Evolutionary conservation across 805 yeast species (phyloP).

Genomic region (Blastobotrys muscicola): DNA sequence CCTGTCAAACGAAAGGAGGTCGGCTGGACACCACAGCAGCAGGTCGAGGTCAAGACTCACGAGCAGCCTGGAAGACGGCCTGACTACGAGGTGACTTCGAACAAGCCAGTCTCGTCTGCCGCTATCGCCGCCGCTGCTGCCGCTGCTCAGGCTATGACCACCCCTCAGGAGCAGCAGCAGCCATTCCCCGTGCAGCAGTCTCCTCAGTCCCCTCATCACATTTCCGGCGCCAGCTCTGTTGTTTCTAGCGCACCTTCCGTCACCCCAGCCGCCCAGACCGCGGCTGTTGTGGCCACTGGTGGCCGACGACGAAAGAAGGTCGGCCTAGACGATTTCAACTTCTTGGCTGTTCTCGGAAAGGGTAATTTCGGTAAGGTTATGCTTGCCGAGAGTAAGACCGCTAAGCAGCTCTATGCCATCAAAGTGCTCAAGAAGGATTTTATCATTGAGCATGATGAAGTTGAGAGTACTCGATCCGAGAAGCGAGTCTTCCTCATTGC

Average conservation of each 20-base stretch:
- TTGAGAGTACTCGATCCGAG: constrained; percentile 89
- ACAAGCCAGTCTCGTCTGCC: not conserved
- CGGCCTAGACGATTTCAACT: constrained; percentile 91
- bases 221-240: too few species aligned
- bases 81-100: too few species aligned
- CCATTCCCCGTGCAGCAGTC: constrained; percentile 3
- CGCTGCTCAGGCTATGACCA: not conserved
- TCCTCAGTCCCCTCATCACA: constrained; percentile 1
- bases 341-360: constrained; percentile 90
- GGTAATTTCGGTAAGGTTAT: constrained; percentile 98
- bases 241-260: not conserved
- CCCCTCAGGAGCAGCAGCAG: constrained; percentile 1
- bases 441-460: constrained; percentile 91
- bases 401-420: constrained; percentile 74
- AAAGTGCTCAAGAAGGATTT: constrained; percentile 94
- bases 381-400: constrained; percentile 77
- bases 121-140: not conserved
- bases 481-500: constrained; percentile 81
- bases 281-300: not conserved
- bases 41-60: constrained; percentile 1
- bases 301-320: constrained; percentile 28
- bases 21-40: constrained; percentile 10
- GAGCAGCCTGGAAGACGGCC: constrained; percentile 5
- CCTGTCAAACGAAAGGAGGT: constrained; percentile 23
- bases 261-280: not conserved